Base-by-base conservation (phyloP, 176 grass and related monocot species). In the Oryza glumipatula region DNA sequence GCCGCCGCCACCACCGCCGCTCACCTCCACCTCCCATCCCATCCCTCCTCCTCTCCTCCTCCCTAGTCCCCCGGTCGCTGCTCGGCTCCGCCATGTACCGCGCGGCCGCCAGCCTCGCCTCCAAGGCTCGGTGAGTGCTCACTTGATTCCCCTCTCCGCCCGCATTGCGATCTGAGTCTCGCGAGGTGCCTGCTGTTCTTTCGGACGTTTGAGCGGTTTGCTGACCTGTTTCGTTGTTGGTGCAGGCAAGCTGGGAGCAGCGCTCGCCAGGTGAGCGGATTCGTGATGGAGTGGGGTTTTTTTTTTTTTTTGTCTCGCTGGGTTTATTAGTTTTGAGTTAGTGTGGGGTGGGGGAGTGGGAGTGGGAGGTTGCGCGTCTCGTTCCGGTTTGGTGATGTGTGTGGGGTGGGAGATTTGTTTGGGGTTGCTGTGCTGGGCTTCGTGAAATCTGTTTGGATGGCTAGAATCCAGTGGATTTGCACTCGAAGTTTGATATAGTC, bases 191-290 rank as follows among this genome's bases (percentile, higher is more conserved):
- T n/a, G 21, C 58, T 63, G 7, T 63, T 63, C 22, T 63, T 63
- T 23, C 9, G 2, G 58, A 7, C 23, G 14, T 73, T 32, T 22
- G 38, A 8, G 39, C 7, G 63, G 49, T 35, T 74, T 85, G 78
- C 83, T 75, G 13, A 70, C 76, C 36, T 33, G 15, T 66, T 58
- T 58, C 19, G 3, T 82, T 79, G 51, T 64, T 65, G 48, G 69
- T 88, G 65, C 74, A 95, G 93, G 95, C 92, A 88, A 86, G 87
- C 87, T 56, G 85, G 93, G 66, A 91, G 80, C 80, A 81, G 80
- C 72, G 46, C 82, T 26, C 86, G 83, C 82, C 95, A 95, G 92
- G 96, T 95, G 73, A 84, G 70, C 48, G 11, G 72, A 67, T 68
- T 47, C 32, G 14, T 21, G 63, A 64, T 56, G 68, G 8, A 38